Conservation (phyloP, 2,329 filamentous ascomycete species). For the Paracorniculantispora psalliotae region DNA sequence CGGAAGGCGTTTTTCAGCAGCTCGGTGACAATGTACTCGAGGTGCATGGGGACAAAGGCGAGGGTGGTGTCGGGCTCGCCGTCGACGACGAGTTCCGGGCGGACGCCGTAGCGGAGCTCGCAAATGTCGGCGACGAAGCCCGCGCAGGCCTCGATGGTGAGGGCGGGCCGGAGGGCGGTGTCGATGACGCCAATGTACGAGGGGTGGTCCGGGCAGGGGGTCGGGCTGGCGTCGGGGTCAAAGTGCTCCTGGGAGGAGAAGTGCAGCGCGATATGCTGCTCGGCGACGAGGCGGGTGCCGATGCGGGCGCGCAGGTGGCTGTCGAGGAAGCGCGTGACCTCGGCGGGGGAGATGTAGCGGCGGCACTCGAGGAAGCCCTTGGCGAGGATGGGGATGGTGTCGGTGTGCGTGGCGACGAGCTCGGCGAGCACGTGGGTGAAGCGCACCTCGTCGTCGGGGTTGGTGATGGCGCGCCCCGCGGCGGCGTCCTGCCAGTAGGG, state of each 20-base stretch:
- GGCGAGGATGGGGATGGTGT: constrained; percentile 90
- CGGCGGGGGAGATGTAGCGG: constrained; percentile 75
- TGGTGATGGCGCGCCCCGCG: constrained; percentile 38
- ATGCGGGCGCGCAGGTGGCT: constrained; percentile 91
- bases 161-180: constrained; percentile 76
- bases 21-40: constrained; percentile 97
- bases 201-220: constrained; percentile 45
- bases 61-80: constrained; percentile 85
- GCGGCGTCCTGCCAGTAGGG: constrained; percentile 62
- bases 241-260: constrained; percentile 64
- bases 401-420: constrained; percentile 88
- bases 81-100: constrained; percentile 74
- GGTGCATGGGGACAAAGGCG: constrained; percentile 89
- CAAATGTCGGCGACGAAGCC: constrained; percentile 93
- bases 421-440: constrained; percentile 94
- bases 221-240: constrained; percentile 47
- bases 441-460: constrained; percentile 77
- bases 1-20: constrained; percentile 95
- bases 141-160: constrained; percentile 78
- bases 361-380: constrained; percentile 89
- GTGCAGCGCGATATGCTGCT: constrained; percentile 94
- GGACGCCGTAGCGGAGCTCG: constrained; percentile 88
- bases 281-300: constrained; percentile 86
- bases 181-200: constrained; percentile 95
- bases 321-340: constrained; percentile 90